Percentiles rank a stretch among this genome's conserved stretches.
These are phyloP conservation scores for Thalassiosira pacifica DNA, from an alignment of 352 stramenopile species.

Conservation along the genomic window DNA sequence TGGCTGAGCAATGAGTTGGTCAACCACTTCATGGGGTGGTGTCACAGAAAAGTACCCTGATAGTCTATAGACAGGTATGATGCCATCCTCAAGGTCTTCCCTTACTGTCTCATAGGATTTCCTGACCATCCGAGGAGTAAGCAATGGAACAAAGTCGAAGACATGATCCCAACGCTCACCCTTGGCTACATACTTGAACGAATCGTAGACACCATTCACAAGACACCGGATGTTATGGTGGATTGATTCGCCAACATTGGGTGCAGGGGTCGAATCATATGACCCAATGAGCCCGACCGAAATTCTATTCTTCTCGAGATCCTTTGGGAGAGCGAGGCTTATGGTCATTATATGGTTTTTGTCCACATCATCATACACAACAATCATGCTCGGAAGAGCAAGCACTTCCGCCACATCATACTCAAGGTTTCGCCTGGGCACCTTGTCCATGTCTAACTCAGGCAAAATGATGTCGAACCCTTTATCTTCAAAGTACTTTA, in stretches of 20 bases:
- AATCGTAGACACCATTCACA: slow-evolving; percentile 37
- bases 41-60: slow-evolving; percentile 38
- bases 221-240: slow-evolving; percentile 41
- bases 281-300: slow-evolving; percentile 27
- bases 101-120: slow-evolving; percentile 40
- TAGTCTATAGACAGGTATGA: slow-evolving; percentile 21
- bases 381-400: slow-evolving; percentile 27
- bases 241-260: slow-evolving; percentile 25
- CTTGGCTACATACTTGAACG: slow-evolving; percentile 37
- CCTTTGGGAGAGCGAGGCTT: slow-evolving; percentile 9
- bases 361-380: slow-evolving; percentile 25
- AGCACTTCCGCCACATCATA: slow-evolving; percentile 35
- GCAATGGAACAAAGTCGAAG: slow-evolving; percentile 38
- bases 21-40: slow-evolving; percentile 17
- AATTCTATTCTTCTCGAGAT: slow-evolving; percentile 1
- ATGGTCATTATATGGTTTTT: slow-evolving; percentile 32
- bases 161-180: slow-evolving; percentile 36
- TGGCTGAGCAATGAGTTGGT: slow-evolving; percentile 26
- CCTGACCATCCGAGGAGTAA: slow-evolving; percentile 36
- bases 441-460: slow-evolving; percentile 32
- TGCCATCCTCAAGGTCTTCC: slow-evolving; percentile 7
- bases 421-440: slow-evolving; percentile 27
- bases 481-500: slow-evolving; percentile 42
- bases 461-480: slow-evolving; percentile 52
- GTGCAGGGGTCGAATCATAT: slow-evolving; percentile 14